Base-by-base conservation (phyloP, 106 monocot species). In the Dioscorea alata region DNA sequence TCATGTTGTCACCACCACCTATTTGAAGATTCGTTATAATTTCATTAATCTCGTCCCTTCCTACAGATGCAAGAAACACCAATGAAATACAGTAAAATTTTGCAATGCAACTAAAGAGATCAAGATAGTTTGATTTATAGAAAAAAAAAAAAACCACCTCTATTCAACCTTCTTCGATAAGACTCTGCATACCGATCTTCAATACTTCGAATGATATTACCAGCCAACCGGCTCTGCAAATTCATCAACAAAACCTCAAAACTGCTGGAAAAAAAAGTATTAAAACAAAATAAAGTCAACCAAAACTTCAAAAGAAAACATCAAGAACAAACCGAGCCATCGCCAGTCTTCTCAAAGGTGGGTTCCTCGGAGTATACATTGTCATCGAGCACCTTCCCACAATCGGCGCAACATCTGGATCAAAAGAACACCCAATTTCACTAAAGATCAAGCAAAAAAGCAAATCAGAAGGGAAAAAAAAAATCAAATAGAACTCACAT, bases 371-470 rank as follows among this genome's bases (percentile, higher is more conserved):
- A 65, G 69, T 77, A 91, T 1, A 88, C 16, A 23, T 91, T 83
- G 50, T 86, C 79, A 60, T 83, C 78, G 59, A 91, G 49, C 65
- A 95, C 66, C 69, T 75, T 88, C 24, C 94, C 94, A 23, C 94
- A 95, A 12, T 21, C 57, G 15, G 14, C 24, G 59, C 94, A 95
- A 63, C 83, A 88, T 65, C 94, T 42, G 42, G 42, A 42, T 42
- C 42, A 42, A 42, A 42, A 42, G 42, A 42, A 42, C 4, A 42
- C 6, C 42, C 28, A 28, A 28, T 42, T 42, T 42, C 42, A 42
- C 42, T 0, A 6, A 42, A 42, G 10, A 42, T 42, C 42, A 42
- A 0, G 10, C 42, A 5, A 42, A 42, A 42, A 42, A 42, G 10
- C 42, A 8, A 42, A 42, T 1, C 3, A 42, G 42, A 42, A 0